Evolutionary conservation across 345 rosid species (phyloP).

Genomic region (Eucalyptus regnans): DNA sequence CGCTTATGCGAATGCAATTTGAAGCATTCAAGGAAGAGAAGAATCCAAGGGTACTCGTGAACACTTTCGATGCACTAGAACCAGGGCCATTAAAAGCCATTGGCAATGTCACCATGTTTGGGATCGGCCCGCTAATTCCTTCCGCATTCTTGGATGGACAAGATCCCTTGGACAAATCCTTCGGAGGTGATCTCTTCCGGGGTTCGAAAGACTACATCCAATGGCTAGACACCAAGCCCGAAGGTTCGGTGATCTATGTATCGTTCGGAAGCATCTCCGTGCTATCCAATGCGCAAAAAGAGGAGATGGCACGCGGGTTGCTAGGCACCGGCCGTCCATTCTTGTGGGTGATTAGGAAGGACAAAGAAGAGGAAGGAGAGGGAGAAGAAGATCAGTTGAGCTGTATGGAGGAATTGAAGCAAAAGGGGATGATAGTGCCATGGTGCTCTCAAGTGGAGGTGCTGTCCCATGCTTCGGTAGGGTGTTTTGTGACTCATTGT

Average conservation of each 20-base stretch:
- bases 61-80: conserved; percentile 57
- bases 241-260: conserved; percentile 23
- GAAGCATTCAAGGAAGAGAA: conserved; percentile 17
- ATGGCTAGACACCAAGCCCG: conserved; percentile 27
- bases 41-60: conserved; percentile 35
- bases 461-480: conserved; percentile 37
- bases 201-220: conserved; percentile 8
- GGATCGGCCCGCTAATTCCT: conserved; percentile 46
- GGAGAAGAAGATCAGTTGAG: conserved; percentile 2
- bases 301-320: conserved; percentile 29
- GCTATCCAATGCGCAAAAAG: conserved; percentile 19
- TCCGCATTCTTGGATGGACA: conserved; percentile 8
- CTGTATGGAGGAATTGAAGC: conserved; percentile 26
- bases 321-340: conserved; percentile 22
- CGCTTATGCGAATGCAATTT: conserved; percentile 8
- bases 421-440: conserved; percentile 42
- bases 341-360: conserved; percentile 41
- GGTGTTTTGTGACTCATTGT: conserved; percentile 61
- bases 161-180: conserved; percentile 2
- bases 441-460: conserved; percentile 72
- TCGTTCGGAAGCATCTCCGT: conserved; percentile 35
- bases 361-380: conserved; percentile 2
- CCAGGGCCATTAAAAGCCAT: conserved; percentile 17
- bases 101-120: conserved; percentile 4
- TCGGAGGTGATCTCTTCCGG: conserved; percentile 18